Percentiles rank a stretch among this genome's conserved stretches.
Conservation (phyloP, 345 rosid genomes). For the Lepidium sativum region DNA sequence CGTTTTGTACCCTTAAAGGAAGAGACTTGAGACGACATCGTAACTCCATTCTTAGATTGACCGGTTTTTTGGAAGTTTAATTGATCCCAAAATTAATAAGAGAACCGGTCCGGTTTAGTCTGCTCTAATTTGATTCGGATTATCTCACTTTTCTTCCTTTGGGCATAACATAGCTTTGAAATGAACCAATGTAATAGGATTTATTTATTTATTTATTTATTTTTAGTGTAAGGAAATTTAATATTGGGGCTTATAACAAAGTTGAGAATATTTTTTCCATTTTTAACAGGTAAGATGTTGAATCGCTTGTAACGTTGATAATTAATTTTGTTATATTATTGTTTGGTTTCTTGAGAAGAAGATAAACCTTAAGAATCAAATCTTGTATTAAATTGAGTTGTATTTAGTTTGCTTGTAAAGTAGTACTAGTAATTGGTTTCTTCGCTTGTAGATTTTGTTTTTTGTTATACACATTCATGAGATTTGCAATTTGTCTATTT, state of each 20-base stretch:
- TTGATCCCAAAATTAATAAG: background rate
- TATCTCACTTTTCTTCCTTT: background rate
- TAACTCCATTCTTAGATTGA: conserved; percentile 70
- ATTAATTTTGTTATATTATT: background rate
- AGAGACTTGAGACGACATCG: conserved; percentile 69
- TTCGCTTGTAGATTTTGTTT: conserved; percentile 24
- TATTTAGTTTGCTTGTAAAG: conserved; percentile 20
- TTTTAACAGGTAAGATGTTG: background rate
- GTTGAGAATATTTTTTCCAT: background rate
- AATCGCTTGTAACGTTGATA: background rate
- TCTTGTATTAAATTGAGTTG: conserved; percentile 3
- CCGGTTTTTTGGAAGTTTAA: conserved; percentile 78
- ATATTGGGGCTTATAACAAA: background rate
- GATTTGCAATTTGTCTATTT: conserved; percentile 8
- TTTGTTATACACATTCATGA: conserved; percentile 9
- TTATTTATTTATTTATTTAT: background rate
- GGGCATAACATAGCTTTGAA: background rate
- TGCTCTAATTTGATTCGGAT: background rate
- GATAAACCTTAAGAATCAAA: conserved; percentile 19
- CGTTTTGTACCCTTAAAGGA: conserved; percentile 70
- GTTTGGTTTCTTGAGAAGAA: conserved; percentile 16
- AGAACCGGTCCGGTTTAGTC: conserved; percentile 8
- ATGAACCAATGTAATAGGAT: background rate
- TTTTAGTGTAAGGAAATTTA: background rate
- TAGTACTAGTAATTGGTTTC: conserved; percentile 11